Evolutionary conservation across 805 yeast species (phyloP), one percentile per base, ranked within the genome.

Genomic region (Metschnikowia drakensbergensis): DNA sequence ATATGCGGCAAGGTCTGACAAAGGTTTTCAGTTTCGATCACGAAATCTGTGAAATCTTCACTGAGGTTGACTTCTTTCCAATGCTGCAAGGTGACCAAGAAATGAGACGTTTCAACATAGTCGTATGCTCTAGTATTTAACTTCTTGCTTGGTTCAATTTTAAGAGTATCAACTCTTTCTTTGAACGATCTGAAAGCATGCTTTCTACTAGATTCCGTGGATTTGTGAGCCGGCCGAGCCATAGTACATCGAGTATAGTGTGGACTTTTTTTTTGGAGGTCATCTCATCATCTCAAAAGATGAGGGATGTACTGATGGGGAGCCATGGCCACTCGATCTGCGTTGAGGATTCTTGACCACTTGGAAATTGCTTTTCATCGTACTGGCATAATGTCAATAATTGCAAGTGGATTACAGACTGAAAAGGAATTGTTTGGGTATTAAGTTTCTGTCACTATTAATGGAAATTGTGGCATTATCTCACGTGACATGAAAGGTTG

Each of bases 41-140:
- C 69, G 57, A 90, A 85, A 2, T 76, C 81, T 1, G 84, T 77
- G 60, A 88, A 94, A 39, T 75, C 74, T 4, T 81, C 82, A 36
- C 96, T 83, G 48, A 88, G 68, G 63, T 91, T 92, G 49, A 88
- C 81, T 61, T 94, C 98, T 49, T 74, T 78, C 97, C 98, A 92
- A 57, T 88, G 89, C 41, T 85, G 84, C 51, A 86, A 72, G 0
- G 96, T 82, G 9, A 94, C 79, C 28, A 85, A 66, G 57, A 91
- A 88, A 65, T 86, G 91, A 1, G 96, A 89, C 2, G 82, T 66
- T 51, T 85, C 92, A 33, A 79, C 87, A 53, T 82, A 80, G 59
- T 86, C 86, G 58, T 81, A 84, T 0, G 82, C 84, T 58, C 86
- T 75, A 53, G 75, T 80, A 25, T 72, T 68, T 34, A 83, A 65